Evolutionary conservation across 345 rosid species (phyloP).

Genomic region (Rhizophora mangle): DNA sequence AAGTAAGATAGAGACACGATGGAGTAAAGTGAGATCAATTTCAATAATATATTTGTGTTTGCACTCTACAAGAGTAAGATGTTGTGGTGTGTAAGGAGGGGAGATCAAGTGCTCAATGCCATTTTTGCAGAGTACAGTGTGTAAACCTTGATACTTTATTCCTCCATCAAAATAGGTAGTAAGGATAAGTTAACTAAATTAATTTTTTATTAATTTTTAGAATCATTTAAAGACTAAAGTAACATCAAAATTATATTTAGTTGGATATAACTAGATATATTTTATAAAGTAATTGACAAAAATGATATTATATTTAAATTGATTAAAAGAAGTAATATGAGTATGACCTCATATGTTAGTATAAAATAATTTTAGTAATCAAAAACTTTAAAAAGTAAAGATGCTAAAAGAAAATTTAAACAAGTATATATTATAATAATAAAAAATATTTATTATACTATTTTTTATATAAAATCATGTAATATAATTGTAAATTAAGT

Average conservation of each 20-base stretch:
- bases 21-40: neutral
- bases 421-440: too few species aligned
- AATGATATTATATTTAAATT: too few species aligned
- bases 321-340: too few species aligned
- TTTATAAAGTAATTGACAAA: too few species aligned
- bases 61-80: neutral
- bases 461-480: too few species aligned
- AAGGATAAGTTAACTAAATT: neutral
- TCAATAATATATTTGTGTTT: neutral
- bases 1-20: neutral
- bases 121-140: too few species aligned
- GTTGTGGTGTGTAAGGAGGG: neutral
- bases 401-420: neutral
- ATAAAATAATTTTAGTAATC: too few species aligned
- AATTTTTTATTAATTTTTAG: neutral
- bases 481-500: too few species aligned
- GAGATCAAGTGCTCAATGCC: neutral
- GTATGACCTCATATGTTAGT: too few species aligned
- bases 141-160: neutral
- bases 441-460: too few species aligned
- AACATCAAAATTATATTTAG: neutral
- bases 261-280: too few species aligned
- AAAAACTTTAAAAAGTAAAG: too few species aligned
- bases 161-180: neutral
- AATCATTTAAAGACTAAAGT: neutral